Conservation (phyloP, 2,329 filamentous ascomycete genomes). For the Thelonectria discophora region DNA sequence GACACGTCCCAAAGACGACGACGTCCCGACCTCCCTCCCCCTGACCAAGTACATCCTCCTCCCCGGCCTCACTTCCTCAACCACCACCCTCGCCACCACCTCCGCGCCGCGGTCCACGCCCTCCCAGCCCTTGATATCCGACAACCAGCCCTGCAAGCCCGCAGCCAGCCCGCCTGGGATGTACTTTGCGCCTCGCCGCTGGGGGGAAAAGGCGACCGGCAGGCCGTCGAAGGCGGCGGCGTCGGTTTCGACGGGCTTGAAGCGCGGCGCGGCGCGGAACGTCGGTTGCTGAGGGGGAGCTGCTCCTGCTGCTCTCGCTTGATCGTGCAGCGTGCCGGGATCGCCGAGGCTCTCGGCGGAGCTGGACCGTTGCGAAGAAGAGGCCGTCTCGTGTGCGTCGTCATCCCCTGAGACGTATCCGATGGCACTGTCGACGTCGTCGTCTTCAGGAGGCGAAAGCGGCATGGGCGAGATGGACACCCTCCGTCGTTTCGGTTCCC, state of each 20-base stretch:
- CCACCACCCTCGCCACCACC: slow-evolving; percentile 37
- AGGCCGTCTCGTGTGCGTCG: slow-evolving; percentile 3
- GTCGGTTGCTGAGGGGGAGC: slow-evolving; percentile 50
- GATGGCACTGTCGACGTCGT: neutral
- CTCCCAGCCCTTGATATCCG: slow-evolving; percentile 51
- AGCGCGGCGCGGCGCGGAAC: slow-evolving; percentile 52
- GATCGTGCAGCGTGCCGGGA: slow-evolving; percentile 25
- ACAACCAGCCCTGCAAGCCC: slow-evolving; percentile 52
- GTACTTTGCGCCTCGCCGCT: slow-evolving; percentile 48
- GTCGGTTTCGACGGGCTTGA: slow-evolving; percentile 46
- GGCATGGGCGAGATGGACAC: slow-evolving; percentile 42
- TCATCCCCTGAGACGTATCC: slow-evolving; percentile 5
- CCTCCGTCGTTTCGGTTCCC: slow-evolving; percentile 42
- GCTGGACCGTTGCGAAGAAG: slow-evolving; percentile 20
- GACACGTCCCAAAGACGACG: too few species aligned
- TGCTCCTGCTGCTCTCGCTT: slow-evolving; percentile 28
- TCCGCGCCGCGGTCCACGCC: slow-evolving; percentile 27
- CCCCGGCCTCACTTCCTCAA: slow-evolving; percentile 46
- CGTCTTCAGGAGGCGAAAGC: slow-evolving; percentile 14
- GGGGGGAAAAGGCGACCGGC: slow-evolving; percentile 48
- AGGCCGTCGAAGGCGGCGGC: slow-evolving; percentile 33
- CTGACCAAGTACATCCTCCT: slow-evolving; percentile 48
- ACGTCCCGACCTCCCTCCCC: slow-evolving; percentile 24
- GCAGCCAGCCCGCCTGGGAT: slow-evolving; percentile 50
- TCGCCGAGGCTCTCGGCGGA: slow-evolving; percentile 29